Conservation (phyloP, 2,329 filamentous ascomycete species). For the Dactylellina sp. region DNA sequence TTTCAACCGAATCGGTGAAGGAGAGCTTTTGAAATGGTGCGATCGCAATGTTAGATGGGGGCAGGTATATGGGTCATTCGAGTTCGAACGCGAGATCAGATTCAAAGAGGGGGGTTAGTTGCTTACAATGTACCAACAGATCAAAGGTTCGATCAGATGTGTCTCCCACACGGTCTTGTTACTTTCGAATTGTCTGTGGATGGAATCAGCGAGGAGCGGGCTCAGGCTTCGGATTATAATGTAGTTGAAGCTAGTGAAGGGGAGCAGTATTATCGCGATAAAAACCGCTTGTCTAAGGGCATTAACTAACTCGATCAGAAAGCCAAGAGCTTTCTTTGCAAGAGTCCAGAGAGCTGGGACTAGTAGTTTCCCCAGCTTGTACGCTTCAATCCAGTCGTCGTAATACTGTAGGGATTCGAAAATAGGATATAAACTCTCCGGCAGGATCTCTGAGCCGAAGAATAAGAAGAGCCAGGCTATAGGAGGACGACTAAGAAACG, state of each 20-base stretch:
- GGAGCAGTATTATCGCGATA: constrained; percentile 16
- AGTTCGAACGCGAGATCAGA: constrained; percentile 17
- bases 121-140: constrained; percentile 46
- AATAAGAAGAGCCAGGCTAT: constrained; percentile 39
- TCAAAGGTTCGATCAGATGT: constrained; percentile 33
- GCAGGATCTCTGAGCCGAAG: constrained; percentile 11
- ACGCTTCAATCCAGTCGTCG: constrained; percentile 49
- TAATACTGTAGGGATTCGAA: constrained; percentile 48
- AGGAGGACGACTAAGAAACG: constrained; percentile 1
- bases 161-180: constrained; percentile 38
- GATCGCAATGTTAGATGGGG: no score
- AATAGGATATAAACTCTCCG: constrained; percentile 19
- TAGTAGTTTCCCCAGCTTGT: constrained; percentile 14
- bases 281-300: constrained; percentile 24
- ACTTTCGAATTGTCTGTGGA: constrained; percentile 33
- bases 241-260: constrained; percentile 36
- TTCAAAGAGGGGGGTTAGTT: not conserved
- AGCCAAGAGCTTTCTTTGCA: not conserved
- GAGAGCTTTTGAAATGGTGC: no score
- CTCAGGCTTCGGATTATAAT: constrained; percentile 18
- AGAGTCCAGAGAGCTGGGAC: constrained; percentile 32
- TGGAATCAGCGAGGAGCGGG: constrained; percentile 26
- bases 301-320: constrained; percentile 17
- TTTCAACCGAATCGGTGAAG: not conserved
- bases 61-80: no score